Conservation (phyloP, 768 basidiomycete species). For the Tulasnella sp. region DNA sequence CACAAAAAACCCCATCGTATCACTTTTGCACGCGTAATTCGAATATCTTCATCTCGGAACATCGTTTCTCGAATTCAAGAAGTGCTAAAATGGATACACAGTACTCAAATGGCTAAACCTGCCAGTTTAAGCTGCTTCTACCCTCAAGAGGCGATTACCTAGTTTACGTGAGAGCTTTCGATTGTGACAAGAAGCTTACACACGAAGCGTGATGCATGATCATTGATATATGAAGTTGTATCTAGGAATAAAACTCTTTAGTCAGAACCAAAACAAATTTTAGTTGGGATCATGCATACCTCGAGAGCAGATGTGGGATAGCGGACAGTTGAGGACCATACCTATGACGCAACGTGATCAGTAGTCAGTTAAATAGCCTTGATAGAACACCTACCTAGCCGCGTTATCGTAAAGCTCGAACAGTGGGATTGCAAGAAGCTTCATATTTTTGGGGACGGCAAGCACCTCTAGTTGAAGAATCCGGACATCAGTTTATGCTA, state of each 20-base stretch:
- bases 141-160: too few relatives aligned
- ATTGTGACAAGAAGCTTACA: too few relatives aligned
- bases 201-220: too few relatives aligned
- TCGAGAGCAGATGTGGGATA: constrained; percentile 81
- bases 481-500: background rate
- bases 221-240: constrained; percentile 70
- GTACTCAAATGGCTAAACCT: too few relatives aligned
- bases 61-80: too few relatives aligned
- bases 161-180: too few relatives aligned
- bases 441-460: constrained; percentile 98
- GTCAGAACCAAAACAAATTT: background rate
- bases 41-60: too few relatives aligned
- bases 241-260: constrained; percentile 23
- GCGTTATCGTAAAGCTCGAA: constrained; percentile 98
- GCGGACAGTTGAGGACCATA: constrained; percentile 92
- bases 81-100: too few relatives aligned
- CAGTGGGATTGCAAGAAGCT: constrained; percentile 87
- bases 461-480: constrained; percentile 55
- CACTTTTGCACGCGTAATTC: too few relatives aligned
- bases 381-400: constrained; percentile 43
- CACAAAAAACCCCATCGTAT: too few relatives aligned
- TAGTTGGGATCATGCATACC: constrained; percentile 32
- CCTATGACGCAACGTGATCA: constrained; percentile 26
- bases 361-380: background rate
- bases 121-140: too few relatives aligned